Evolutionary conservation across 495 filamentous ascomycete genomes (phyloP), one percentile per base, ranked within the genome.

Genomic region (Xylaria grammica): DNA sequence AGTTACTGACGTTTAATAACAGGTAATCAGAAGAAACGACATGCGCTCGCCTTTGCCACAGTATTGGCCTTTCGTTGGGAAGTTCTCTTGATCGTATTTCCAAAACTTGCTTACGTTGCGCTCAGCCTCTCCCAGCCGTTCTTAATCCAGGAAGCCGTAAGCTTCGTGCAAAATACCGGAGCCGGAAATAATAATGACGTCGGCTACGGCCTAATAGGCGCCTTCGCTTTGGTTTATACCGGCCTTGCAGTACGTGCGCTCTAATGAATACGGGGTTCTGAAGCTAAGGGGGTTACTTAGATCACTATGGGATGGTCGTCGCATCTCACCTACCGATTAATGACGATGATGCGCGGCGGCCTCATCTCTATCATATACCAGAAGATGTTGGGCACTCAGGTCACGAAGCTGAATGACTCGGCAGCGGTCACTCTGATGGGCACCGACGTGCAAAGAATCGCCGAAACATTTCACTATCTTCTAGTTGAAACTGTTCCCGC

Each of bases 181-280:
- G 1, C 77, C 74, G 15, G 64, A 69, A 17, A 32, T 9, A 61
- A 66, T 42, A 29, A 22, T 13, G 19, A 42, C 36, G 6, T 46
- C 22, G 78, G 79, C 52, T 84, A 86, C 68, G 85, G 84, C 3
- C 65, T 88, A 44, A 86, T 87, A 56, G 85, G 82, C 11, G 85
- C 82, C 4, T 84, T 80, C 59, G 67, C 78, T 24, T 55, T 87
- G 22, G 80, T 87, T 0, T 87, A 87, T 67, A 57, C 75, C 15
- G 86, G 86, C 1, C 76, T 87, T 34, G 84, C 81, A 3, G 76
- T 78, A 48, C 38, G 53, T 34, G 34, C 11, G n/a, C n/a, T n/a
- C n/a, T n/a, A n/a, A n/a, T n/a, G n/a, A n/a, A n/a, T n/a, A n/a
- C n/a, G n/a, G n/a, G n/a, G n/a, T n/a, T n/a, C n/a, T n/a, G n/a